Percentiles rank a stretch among this genome's conserved stretches.
Conservation (phyloP, 202 grass and related monocot species). For the Zoysia matrella region DNA sequence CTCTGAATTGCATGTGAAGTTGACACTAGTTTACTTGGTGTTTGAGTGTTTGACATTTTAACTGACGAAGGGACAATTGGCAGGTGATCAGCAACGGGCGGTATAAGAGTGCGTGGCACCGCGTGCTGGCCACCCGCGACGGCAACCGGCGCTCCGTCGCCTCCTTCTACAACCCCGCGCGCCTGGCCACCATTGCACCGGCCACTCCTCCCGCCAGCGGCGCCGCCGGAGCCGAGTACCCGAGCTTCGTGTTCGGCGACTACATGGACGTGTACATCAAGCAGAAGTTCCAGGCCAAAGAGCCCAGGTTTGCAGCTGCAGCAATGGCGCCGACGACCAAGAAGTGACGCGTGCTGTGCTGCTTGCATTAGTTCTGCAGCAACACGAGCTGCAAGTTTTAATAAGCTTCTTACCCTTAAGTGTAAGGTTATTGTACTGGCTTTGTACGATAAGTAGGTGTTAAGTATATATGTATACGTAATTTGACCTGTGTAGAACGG, state of each 20-base stretch:
- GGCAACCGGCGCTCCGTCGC: constrained; percentile 81
- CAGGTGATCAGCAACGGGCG: constrained; percentile 76
- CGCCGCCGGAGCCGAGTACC: constrained; percentile 35
- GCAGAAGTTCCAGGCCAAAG: too few species aligned
- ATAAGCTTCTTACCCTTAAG: too few species aligned
- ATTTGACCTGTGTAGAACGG: too few species aligned
- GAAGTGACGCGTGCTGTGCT: too few species aligned
- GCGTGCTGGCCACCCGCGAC: constrained; percentile 59
- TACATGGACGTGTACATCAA: too few species aligned
- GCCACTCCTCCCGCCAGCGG: background rate
- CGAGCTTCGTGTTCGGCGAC: constrained; percentile 37
- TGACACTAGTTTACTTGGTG: background rate
- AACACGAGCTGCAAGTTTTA: too few species aligned
- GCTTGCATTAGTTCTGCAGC: too few species aligned
- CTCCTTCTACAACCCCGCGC: constrained; percentile 83
- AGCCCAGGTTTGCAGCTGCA: too few species aligned
- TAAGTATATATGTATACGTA: too few species aligned
- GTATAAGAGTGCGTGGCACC: constrained; percentile 94
- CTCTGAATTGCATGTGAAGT: background rate
- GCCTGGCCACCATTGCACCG: constrained; percentile 58
- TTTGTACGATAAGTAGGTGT: too few species aligned
- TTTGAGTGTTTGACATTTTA: background rate
- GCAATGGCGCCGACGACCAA: too few species aligned
- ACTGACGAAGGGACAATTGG: background rate
- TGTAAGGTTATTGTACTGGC: too few species aligned